A percentile compares a stretch with the other conserved stretches of the same genome.
Evolutionary conservation across 345 rosid genomes (phyloP).

Genomic region (Cardamine chenopodiifolia): DNA sequence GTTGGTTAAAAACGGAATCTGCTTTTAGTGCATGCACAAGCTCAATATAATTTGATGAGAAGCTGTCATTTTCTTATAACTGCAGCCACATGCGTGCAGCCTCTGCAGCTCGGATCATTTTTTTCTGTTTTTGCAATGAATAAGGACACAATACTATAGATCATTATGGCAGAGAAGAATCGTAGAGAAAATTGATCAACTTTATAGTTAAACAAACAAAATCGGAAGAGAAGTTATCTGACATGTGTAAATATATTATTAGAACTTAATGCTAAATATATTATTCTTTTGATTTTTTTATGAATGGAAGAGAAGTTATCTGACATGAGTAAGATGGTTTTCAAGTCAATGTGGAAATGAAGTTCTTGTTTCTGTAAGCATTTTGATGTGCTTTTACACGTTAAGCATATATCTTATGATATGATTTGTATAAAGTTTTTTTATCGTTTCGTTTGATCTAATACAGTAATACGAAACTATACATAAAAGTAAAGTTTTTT

Average conservation of each 20-base stretch:
- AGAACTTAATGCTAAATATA: not conserved
- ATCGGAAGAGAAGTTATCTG: too few relatives aligned
- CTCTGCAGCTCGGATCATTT: slow-evolving; percentile 13
- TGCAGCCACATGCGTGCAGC: slow-evolving; percentile 31
- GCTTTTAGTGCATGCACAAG: slow-evolving; percentile 39
- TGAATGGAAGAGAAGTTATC: not conserved
- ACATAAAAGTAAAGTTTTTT: not conserved
- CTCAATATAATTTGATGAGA: slow-evolving; percentile 18
- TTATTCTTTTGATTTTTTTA: not conserved
- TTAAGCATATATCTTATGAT: slow-evolving; percentile 21
- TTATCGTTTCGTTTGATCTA: slow-evolving; percentile 23
- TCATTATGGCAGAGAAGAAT: not conserved
- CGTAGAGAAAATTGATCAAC: too few relatives aligned
- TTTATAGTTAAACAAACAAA: not conserved
- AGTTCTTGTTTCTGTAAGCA: slow-evolving; percentile 3
- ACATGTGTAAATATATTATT: too few relatives aligned
- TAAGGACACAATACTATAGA: not conserved
- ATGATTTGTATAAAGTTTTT: not conserved
- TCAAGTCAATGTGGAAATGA: not conserved
- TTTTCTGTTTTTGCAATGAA: not conserved
- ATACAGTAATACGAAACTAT: slow-evolving; percentile 6
- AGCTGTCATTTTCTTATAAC: slow-evolving; percentile 38
- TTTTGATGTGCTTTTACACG: slow-evolving; percentile 15
- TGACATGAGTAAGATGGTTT: not conserved
- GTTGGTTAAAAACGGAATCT: not conserved